Evolutionary conservation across 805 yeast genomes (phyloP).

Genomic region (Cyberlindnera maritima): DNA sequence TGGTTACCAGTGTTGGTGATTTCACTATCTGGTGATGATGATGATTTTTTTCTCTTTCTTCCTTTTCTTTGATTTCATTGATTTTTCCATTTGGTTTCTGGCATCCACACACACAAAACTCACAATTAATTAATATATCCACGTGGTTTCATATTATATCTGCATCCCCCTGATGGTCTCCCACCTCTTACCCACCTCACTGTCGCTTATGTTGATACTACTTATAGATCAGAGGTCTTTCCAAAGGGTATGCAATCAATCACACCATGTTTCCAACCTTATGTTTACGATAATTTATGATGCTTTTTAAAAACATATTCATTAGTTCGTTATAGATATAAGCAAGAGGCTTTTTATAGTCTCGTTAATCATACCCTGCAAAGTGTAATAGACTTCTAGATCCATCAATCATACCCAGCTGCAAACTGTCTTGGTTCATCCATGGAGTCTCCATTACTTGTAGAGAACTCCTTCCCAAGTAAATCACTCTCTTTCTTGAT

Average conservation of each 20-base stretch:
- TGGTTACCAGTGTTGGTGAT: conserved; percentile 79
- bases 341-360: no score
- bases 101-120: no score
- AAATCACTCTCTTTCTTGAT: conserved; percentile 1
- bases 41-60: not conserved
- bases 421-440: not conserved
- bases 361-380: no score
- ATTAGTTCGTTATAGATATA: no score
- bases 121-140: no score
- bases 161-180: no score
- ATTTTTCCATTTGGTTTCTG: not conserved
- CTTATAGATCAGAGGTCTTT: not conserved
- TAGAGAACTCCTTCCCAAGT: conserved; percentile 1
- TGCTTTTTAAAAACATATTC: not conserved
- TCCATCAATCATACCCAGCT: not conserved
- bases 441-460: not conserved
- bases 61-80: not conserved
- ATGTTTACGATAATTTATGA: conserved; percentile 3
- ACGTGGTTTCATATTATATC: no score
- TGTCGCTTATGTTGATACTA: no score
- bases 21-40: no score
- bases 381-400: no score
- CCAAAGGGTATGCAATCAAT: no score
- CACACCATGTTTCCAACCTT: not conserved
- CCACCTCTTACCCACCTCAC: no score